These are phyloP conservation scores for Aureobasidium zeae DNA, from an alignment of 2,329 filamentous ascomycete species.

Conservation along the genomic window DNA sequence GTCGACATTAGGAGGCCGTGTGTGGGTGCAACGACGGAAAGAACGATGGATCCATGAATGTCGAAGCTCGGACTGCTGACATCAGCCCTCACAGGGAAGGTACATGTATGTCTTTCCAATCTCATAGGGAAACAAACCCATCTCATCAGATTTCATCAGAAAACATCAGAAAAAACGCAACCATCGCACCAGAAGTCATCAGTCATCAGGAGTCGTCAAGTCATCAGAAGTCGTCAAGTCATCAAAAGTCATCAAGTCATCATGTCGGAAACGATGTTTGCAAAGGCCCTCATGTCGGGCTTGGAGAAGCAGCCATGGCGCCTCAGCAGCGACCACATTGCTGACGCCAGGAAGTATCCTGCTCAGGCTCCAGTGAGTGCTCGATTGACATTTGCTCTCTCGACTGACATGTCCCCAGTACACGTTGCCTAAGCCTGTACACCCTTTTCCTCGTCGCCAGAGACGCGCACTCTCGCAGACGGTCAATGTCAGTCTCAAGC, in stretches of 20 bases:
- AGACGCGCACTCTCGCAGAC: constrained; percentile 24
- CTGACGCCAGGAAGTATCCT: constrained; percentile 71
- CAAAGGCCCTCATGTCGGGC: constrained; percentile 69
- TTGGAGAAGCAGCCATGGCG: constrained; percentile 72
- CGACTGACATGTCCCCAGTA: constrained; percentile 41
- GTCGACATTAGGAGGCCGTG: constrained; percentile 61
- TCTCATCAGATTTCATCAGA: too few species aligned
- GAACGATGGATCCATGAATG: neutral
- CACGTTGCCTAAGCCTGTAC: constrained; percentile 57
- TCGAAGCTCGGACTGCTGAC: constrained; percentile 14
- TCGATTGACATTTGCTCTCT: neutral
- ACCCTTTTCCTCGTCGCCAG: constrained; percentile 41
- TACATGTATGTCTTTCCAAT: too few species aligned
- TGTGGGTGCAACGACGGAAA: constrained; percentile 2
- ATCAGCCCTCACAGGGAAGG: too few species aligned
- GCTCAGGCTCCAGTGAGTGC: constrained; percentile 59
- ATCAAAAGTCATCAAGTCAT: too few species aligned
- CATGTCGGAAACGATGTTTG: constrained; percentile 62
- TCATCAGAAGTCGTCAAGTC: too few species aligned
- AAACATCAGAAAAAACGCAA: too few species aligned
- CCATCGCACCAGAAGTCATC: too few species aligned
- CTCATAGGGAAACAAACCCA: too few species aligned
- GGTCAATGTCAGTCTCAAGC: constrained; percentile 57
- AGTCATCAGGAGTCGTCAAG: too few species aligned
- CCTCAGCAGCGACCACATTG: constrained; percentile 81